Base-by-base conservation (phyloP, 495 filamentous ascomycete species). In the Podospora conica region DNA sequence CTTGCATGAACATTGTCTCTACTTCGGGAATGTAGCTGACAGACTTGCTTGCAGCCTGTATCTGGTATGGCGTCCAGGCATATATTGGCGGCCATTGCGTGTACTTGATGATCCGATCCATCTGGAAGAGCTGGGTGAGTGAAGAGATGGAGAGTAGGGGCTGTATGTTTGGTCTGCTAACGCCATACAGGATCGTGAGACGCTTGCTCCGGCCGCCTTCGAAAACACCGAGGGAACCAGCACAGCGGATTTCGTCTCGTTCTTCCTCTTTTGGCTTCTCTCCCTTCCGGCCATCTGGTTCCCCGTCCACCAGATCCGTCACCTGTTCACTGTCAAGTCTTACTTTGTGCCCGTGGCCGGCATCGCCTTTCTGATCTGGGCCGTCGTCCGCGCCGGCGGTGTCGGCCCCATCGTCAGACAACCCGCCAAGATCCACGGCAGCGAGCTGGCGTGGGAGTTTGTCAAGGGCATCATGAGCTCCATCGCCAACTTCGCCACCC, bases 241-340 rank as follows among this genome's bases (percentile, higher is more conserved):
- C 20, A 96, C 92, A 6, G 85, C 84, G 66, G 85, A 91, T 67
- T 96, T 87, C 71, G 77, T 86, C 54, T 89, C 90, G 24, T 96
- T 94, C 76, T 91, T 94, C 80, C 76, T 96, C 61, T 96, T 96
- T 72, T 96, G 91, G 91, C 74, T 91, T 5, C 72, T 81, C 67
- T 91, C 88, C 28, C 78, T 96, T n/a, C 91, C 91, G 0, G 91
- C 90, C 9, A 88, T 97, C 59, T 97, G 91, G 89, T 89, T 88
- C 71, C 88, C 87, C 1, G 88, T 91, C 8, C 85, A 90, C 71
- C 80, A 88, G 77, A 84, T 91, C 70, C 80, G 93, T 60, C 93
- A 97, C 76, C 81, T 97, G 22, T 97, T 97, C 76, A 97, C 93
- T 21, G 91, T 90, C 71, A 97, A 97, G 79, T 85, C 92, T 7